Percentiles rank a stretch among this genome's conserved stretches.
phyloP scores from a whole-genome alignment of 1,139 yeast genomes.

The Ogataea hybrid region DNA sequence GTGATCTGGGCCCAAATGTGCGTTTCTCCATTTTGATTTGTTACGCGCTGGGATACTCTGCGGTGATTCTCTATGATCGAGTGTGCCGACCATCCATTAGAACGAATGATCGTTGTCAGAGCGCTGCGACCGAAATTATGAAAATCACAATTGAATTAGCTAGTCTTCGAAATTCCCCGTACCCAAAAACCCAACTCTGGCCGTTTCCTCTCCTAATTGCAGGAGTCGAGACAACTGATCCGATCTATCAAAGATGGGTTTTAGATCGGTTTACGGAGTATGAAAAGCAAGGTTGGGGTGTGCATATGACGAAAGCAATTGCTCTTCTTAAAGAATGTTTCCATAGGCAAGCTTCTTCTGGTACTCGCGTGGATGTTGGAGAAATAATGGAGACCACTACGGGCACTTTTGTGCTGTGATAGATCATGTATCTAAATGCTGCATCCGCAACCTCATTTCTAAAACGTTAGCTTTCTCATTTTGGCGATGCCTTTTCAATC shows the following conservation, averaged over 20 bases:
- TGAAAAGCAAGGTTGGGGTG: slow-evolving; percentile 9
- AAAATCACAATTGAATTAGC: slow-evolving; percentile 7
- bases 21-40: neutral
- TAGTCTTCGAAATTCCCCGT: slow-evolving; percentile 1
- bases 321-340: slow-evolving; percentile 7
- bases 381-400: slow-evolving; percentile 11
- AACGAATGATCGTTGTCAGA: slow-evolving; percentile 7
- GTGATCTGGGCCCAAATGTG: slow-evolving; percentile 1
- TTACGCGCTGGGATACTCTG: slow-evolving; percentile 7
- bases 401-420: slow-evolving; percentile 29
- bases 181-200: slow-evolving; percentile 9
- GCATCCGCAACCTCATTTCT: too few relatives aligned
- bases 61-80: slow-evolving; percentile 9
- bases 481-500: too few relatives aligned
- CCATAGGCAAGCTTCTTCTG: slow-evolving; percentile 1
- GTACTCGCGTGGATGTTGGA: slow-evolving; percentile 9
- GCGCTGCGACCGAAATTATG: slow-evolving; percentile 9
- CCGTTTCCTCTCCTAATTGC: slow-evolving; percentile 12
- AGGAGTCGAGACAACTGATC: slow-evolving; percentile 12
- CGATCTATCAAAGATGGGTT: slow-evolving; percentile 10
- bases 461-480: too few relatives aligned
- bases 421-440: too few relatives aligned
- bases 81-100: slow-evolving; percentile 10
- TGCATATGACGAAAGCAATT: slow-evolving; percentile 9
- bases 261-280: slow-evolving; percentile 4